These are phyloP conservation scores for Davidsoniella eucalypti DNA, from an alignment of 2,329 filamentous ascomycete species.

Conservation along the genomic window DNA sequence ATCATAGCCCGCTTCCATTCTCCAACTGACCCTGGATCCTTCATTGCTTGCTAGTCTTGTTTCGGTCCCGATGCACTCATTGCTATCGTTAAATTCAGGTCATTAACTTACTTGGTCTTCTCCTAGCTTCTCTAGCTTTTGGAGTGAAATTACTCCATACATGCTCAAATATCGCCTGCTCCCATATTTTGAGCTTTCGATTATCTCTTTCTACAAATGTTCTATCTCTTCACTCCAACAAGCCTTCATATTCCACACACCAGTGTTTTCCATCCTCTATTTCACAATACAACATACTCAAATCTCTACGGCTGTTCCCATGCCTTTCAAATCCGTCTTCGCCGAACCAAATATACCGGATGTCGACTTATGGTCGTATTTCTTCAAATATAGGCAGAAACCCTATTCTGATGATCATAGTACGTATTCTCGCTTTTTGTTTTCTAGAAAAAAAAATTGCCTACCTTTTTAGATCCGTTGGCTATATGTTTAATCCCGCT, in stretches of 20 bases:
- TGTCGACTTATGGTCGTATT: constrained; percentile 60
- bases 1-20: too few relatives aligned
- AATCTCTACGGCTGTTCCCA: constrained; percentile 20
- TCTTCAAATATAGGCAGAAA: constrained; percentile 54
- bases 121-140: background rate
- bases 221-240: background rate
- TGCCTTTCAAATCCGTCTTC: constrained; percentile 57
- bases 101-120: too few relatives aligned
- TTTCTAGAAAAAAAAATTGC: too few relatives aligned
- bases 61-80: too few relatives aligned
- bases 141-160: background rate
- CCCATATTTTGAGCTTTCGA: background rate
- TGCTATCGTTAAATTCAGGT: too few relatives aligned
- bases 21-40: too few relatives aligned
- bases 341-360: constrained; percentile 52
- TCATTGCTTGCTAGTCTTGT: too few relatives aligned
- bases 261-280: background rate
- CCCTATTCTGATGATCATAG: constrained; percentile 57
- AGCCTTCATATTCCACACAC: background rate
- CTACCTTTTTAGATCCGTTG: background rate
- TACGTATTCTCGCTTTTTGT: constrained; percentile 21
- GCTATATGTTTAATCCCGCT: background rate
- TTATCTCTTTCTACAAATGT: background rate
- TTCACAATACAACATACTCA: background rate
- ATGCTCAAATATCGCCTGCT: background rate